These are phyloP conservation scores for Boeremia lycopersici DNA, from an alignment of 2,329 filamentous ascomycete genomes.

Conservation along the genomic window DNA sequence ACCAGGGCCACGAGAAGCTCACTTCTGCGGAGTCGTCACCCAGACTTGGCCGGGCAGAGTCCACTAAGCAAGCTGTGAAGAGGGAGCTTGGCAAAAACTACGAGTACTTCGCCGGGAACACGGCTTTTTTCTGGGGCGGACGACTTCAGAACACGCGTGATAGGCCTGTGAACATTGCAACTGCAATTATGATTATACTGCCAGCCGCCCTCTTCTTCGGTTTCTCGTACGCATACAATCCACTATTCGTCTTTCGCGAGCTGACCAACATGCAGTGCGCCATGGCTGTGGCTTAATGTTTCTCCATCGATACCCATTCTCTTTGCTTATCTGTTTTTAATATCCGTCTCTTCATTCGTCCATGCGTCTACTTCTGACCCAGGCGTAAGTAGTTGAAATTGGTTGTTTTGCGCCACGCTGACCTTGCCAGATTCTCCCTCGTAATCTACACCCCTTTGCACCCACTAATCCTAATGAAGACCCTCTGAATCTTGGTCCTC, in stretches of 20 bases:
- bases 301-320: slow-evolving; percentile 87
- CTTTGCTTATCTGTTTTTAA: slow-evolving; percentile 88
- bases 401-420: slow-evolving; percentile 13
- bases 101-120: slow-evolving; percentile 94
- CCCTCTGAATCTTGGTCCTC: slow-evolving; percentile 78
- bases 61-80: slow-evolving; percentile 46
- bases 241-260: neutral
- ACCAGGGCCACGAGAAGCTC: slow-evolving; percentile 77
- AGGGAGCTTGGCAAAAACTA: slow-evolving; percentile 72
- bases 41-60: slow-evolving; percentile 58
- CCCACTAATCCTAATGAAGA: slow-evolving; percentile 76
- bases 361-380: slow-evolving; percentile 93
- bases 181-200: slow-evolving; percentile 77
- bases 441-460: slow-evolving; percentile 90
- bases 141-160: slow-evolving; percentile 87
- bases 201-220: slow-evolving; percentile 83
- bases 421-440: slow-evolving; percentile 75
- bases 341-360: slow-evolving; percentile 91
- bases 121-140: slow-evolving; percentile 84
- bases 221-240: slow-evolving; percentile 65
- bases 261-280: slow-evolving; percentile 58
- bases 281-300: slow-evolving; percentile 84
- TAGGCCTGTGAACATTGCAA: slow-evolving; percentile 86
- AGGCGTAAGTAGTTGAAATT: slow-evolving; percentile 67
- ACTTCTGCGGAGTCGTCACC: slow-evolving; percentile 81